Base-by-base conservation (phyloP, 371 early-diverging fungal species). In the Mucor saturninus region DNA sequence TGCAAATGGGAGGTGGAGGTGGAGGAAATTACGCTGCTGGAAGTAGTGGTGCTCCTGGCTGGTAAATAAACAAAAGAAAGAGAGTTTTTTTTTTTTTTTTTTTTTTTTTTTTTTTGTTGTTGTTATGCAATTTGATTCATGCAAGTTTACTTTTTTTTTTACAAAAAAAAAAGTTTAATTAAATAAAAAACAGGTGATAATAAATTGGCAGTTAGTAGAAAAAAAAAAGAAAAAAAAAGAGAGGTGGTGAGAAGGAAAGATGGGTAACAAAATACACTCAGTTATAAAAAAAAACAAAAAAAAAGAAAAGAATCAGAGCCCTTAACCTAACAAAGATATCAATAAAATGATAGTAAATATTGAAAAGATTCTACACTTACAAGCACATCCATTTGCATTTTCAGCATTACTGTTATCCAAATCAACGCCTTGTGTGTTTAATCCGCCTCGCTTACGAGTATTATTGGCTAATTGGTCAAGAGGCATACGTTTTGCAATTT, bases 401-500 rank as follows among this genome's bases (percentile, higher is more conserved):
- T 70, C 64, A 8, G 68, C 50, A 50, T 64, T 46, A 30, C 68
- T 68, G 5, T 46, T 45, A 49, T 74, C 69, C 51, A 81, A 59
- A 56, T 78, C 76, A 31, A 81, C 78, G 35, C 67, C 76, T 59
- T 76, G 76, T 30, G 72, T 74, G 15, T 69, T 63, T 56, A 75
- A 71, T 59, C 70, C 42, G 13, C 73, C 73, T 56, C 66, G 62
- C 69, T 68, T 69, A 29, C 75, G 74, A 65, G 75, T 73, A 35
- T 74, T 68, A 54, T 77, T 71, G 14, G 76, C 78, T 7, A 77
- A 68, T 54, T 81, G 81, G 54, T 81, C 78, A 48, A 77, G 68
- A 35, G 81, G 78, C 76, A 77, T 77, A 26, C 71, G 72, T 64
- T 74, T 74, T 21, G 76, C 76, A 64, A 67, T 91, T 57, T 89